Evolutionary conservation across 1,284 basidiomycete species (phyloP).

Genomic region (Violaceomyces palustris): DNA sequence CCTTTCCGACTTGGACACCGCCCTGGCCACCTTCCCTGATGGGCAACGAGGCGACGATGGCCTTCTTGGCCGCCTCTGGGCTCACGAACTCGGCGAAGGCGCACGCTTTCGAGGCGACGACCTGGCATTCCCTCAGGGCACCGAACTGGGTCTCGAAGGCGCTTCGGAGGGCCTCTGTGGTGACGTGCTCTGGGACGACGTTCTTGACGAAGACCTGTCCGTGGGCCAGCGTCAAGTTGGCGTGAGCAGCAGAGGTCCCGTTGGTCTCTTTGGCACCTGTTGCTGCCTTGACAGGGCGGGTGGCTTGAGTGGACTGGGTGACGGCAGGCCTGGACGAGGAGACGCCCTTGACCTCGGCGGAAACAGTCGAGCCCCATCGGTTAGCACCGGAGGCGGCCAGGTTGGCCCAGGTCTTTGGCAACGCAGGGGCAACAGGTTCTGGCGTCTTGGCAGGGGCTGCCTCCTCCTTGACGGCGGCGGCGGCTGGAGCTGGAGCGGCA

Average conservation of each 20-base stretch:
- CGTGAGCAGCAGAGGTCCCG: not conserved
- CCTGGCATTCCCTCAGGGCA: constrained; percentile 78
- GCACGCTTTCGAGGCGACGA: constrained; percentile 80
- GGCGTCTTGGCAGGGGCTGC: constrained; percentile 38
- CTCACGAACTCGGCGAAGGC: constrained; percentile 86
- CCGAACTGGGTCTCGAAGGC: constrained; percentile 72
- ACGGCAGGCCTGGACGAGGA: constrained; percentile 26
- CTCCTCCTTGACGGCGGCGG: constrained; percentile 3
- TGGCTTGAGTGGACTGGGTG: constrained; percentile 13
- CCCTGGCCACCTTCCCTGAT: constrained; percentile 72
- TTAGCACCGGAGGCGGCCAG: constrained; percentile 45
- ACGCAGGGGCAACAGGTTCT: constrained; percentile 26
- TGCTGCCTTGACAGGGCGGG: constrained; percentile 45
- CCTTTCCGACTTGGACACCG: constrained; percentile 68
- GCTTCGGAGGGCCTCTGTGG: constrained; percentile 61
- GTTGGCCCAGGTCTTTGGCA: constrained; percentile 52
- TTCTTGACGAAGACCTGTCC: constrained; percentile 54
- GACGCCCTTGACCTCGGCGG: constrained; percentile 33
- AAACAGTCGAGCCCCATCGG: constrained; percentile 46
- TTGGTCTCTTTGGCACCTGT: constrained; percentile 1
- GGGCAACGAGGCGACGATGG: constrained; percentile 70
- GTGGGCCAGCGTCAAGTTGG: constrained; percentile 5
- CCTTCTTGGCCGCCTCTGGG: constrained; percentile 74
- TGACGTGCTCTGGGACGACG: constrained; percentile 71
- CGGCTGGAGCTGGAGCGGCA: constrained; percentile 46